These are phyloP conservation scores for Collybiopsis confluens DNA, from an alignment of 768 basidiomycete species.

Conservation along the genomic window DNA sequence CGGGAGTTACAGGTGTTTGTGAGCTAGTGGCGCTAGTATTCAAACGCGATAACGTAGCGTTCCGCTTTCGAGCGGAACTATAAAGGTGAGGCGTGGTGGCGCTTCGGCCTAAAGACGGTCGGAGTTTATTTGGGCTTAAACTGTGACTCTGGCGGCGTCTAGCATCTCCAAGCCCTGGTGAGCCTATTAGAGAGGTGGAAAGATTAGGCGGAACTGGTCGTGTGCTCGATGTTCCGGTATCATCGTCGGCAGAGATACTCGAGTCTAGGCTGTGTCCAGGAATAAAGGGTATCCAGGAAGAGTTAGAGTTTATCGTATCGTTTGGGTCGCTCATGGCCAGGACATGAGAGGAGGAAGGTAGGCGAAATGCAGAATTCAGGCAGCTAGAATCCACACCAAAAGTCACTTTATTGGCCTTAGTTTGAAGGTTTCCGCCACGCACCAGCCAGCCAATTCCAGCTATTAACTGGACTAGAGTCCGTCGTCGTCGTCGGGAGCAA, in stretches of 20 bases:
- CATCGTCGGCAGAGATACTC: too few relatives aligned
- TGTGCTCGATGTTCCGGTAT: conserved; percentile 1
- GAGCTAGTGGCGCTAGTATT: background rate
- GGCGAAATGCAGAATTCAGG: too few relatives aligned
- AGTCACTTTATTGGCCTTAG: too few relatives aligned
- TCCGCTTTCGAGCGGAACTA: conserved; percentile 9
- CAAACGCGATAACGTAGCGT: background rate
- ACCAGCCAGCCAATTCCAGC: too few relatives aligned
- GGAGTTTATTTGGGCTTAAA: background rate
- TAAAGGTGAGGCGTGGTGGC: conserved; percentile 16
- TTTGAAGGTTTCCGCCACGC: too few relatives aligned
- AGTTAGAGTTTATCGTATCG: background rate
- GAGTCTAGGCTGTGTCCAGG: background rate
- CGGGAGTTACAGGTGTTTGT: too few relatives aligned
- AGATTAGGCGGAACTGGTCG: background rate
- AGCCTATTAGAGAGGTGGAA: background rate
- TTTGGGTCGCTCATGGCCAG: background rate
- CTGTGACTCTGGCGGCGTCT: too few relatives aligned
- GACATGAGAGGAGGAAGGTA: too few relatives aligned
- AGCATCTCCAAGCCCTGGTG: background rate
- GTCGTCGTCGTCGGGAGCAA: too few relatives aligned
- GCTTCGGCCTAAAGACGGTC: conserved; percentile 15
- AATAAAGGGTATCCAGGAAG: background rate
- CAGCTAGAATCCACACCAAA: too few relatives aligned
- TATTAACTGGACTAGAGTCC: too few relatives aligned